Percentiles rank a stretch among this genome's conserved stretches.
Conservation (phyloP, 441 rosid species). For the Corymbia calophylla region DNA sequence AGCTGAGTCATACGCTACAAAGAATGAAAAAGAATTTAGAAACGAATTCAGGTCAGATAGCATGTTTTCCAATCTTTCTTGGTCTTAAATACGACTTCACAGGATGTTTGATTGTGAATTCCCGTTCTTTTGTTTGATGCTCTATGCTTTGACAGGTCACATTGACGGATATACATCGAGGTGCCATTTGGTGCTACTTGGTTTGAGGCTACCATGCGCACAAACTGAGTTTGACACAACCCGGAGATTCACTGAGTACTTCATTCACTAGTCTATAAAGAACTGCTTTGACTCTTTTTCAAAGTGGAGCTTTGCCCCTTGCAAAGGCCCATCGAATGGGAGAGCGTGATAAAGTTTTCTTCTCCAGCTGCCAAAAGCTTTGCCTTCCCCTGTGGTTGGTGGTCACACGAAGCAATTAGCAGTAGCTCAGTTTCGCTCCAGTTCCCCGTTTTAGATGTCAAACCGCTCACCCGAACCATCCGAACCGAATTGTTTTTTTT, state of each 20-base stretch:
- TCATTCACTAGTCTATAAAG: background rate
- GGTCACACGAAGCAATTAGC: conserved; percentile 96
- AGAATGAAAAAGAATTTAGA: background rate
- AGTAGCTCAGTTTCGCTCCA: conserved; percentile 97
- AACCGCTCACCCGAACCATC: too few relatives aligned
- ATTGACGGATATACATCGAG: conserved; percentile 84
- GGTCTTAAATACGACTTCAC: background rate
- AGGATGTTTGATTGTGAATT: background rate
- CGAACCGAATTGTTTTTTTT: background rate
- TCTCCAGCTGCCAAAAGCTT: conserved; percentile 83
- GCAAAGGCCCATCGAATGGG: conserved; percentile 94
- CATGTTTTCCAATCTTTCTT: background rate
- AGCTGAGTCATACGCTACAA: background rate
- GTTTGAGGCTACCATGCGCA: conserved; percentile 93
- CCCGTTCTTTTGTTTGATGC: background rate
- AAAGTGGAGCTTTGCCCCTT: conserved; percentile 77
- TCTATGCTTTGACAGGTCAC: conserved; percentile 44
- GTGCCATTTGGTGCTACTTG: conserved; percentile 89
- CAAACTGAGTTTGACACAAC: conserved; percentile 83
- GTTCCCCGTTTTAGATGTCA: conserved; percentile 5
- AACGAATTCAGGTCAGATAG: background rate
- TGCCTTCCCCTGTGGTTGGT: conserved; percentile 65
- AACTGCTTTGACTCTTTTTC: conserved; percentile 19
- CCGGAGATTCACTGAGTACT: conserved; percentile 33
- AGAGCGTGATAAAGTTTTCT: conserved; percentile 62